Percentiles rank a stretch among this genome's conserved stretches.
Conservation (phyloP, 495 filamentous ascomycete species). For the Massariosphaeria phaeospora region DNA sequence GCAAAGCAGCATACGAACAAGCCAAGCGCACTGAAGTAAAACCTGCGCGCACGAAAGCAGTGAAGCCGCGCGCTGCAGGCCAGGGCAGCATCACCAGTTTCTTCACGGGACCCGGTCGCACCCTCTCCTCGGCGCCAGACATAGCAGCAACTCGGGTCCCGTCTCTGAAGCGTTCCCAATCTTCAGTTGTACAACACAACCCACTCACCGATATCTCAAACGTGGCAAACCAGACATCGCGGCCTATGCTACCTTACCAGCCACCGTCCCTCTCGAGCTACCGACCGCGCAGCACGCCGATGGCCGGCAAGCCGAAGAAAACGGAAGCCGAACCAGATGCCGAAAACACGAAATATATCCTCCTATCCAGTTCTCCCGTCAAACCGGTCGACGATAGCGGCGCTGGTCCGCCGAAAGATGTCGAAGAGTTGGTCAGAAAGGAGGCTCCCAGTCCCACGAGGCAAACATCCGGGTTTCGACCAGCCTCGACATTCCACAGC, state of each 20-base stretch:
- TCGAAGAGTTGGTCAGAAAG: background rate
- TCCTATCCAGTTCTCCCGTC: slow-evolving; percentile 47
- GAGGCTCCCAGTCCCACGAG: slow-evolving; percentile 8
- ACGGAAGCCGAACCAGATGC: slow-evolving; percentile 1
- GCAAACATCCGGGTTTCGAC: background rate
- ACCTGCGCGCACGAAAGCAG: slow-evolving; percentile 19
- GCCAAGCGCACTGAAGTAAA: slow-evolving; percentile 27
- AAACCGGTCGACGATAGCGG: slow-evolving; percentile 16
- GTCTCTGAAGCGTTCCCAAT: background rate
- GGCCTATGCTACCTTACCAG: slow-evolving; percentile 6
- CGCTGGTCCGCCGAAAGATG: background rate
- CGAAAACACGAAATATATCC: slow-evolving; percentile 36
- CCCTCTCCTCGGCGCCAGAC: background rate
- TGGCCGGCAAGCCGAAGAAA: slow-evolving; percentile 25
- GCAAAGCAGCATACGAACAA: slow-evolving; percentile 18
- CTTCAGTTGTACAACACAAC: background rate
- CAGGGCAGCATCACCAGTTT: slow-evolving; percentile 50
- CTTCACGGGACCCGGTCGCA: slow-evolving; percentile 36
- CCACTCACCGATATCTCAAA: slow-evolving; percentile 32
- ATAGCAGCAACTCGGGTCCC: background rate
- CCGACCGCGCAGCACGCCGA: slow-evolving; percentile 30
- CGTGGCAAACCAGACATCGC: background rate
- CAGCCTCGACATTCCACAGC: slow-evolving; percentile 45
- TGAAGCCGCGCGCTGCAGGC: slow-evolving; percentile 33
- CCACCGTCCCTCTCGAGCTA: slow-evolving; percentile 24